phyloP scores from a whole-genome alignment of 352 stramenopile species.

The Lagenidium sp. region DNA sequence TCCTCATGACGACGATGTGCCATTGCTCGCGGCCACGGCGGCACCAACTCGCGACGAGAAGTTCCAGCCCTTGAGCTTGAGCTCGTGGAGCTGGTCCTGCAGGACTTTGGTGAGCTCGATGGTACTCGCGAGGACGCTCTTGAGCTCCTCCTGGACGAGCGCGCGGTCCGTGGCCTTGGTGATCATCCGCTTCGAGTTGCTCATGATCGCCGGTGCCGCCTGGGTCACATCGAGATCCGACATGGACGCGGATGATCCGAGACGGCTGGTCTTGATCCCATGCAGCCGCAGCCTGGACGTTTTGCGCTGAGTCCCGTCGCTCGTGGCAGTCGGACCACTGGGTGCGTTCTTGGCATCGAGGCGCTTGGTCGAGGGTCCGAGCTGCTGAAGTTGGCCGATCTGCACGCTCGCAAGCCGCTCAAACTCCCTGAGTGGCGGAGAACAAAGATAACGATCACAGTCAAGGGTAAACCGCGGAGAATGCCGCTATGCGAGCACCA shows the following conservation, averaged over 20 bases:
- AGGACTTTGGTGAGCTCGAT: constrained; percentile 65
- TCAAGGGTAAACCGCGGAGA: too few species aligned
- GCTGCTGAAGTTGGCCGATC: constrained; percentile 31
- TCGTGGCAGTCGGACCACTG: background rate
- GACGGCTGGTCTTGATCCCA: constrained; percentile 13
- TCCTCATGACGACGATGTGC: too few species aligned
- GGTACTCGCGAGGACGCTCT: constrained; percentile 44
- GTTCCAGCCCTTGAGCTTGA: constrained; percentile 77
- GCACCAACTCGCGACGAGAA: constrained; percentile 22
- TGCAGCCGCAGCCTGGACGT: constrained; percentile 16
- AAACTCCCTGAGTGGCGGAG: constrained; percentile 74
- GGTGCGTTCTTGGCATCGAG: background rate
- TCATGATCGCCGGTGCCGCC: background rate
- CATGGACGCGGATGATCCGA: background rate
- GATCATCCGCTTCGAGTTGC: constrained; percentile 10
- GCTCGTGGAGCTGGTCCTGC: constrained; percentile 67
- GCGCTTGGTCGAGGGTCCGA: background rate
- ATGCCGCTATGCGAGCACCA: background rate
- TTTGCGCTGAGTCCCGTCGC: background rate
- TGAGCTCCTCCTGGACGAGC: constrained; percentile 66
- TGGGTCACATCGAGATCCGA: background rate
- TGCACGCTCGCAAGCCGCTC: constrained; percentile 53
- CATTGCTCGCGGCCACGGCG: too few species aligned
- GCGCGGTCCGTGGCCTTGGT: constrained; percentile 31
- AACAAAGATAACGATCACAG: constrained; percentile 5